Percentiles rank a stretch among this genome's conserved stretches.
Evolutionary conservation across 2,329 filamentous ascomycete genomes (phyloP).

Genomic region (Ophiostoma pallidulum): DNA sequence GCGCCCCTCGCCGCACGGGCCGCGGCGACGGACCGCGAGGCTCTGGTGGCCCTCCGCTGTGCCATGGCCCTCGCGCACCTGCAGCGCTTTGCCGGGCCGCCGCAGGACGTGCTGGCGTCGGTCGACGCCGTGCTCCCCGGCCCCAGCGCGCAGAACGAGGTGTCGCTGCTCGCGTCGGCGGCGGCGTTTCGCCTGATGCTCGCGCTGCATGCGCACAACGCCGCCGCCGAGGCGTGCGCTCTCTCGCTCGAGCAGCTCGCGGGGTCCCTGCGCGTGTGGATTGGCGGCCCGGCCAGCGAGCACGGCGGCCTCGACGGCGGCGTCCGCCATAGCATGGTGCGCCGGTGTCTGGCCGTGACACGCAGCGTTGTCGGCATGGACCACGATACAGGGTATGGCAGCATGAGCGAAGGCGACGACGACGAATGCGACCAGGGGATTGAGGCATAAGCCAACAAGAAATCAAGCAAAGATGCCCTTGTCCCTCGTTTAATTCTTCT

Average conservation of each 20-base stretch:
- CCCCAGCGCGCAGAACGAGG: slow-evolving; percentile 20
- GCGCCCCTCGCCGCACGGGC: slow-evolving; percentile 30
- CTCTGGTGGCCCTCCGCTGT: slow-evolving; percentile 48
- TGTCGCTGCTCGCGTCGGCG: slow-evolving; percentile 51
- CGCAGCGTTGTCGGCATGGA: slow-evolving; percentile 52
- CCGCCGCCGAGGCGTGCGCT: slow-evolving; percentile 38
- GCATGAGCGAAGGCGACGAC: slow-evolving; percentile 42
- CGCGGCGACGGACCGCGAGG: slow-evolving; percentile 38
- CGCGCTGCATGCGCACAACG: slow-evolving; percentile 37
- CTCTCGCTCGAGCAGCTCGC: slow-evolving; percentile 46
- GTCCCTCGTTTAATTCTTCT: neutral
- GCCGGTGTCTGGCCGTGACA: slow-evolving; percentile 45
- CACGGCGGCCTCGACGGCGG: slow-evolving; percentile 41
- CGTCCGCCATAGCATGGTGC: slow-evolving; percentile 44
- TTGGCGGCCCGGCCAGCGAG: slow-evolving; percentile 42
- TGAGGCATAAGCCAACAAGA: neutral
- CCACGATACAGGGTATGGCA: slow-evolving; percentile 48
- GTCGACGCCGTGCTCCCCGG: slow-evolving; percentile 41
- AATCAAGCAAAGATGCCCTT: no score
- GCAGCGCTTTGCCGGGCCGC: slow-evolving; percentile 33
- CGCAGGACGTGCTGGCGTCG: slow-evolving; percentile 35
- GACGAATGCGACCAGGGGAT: slow-evolving; percentile 16
- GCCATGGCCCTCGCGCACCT: slow-evolving; percentile 53
- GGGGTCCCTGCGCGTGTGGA: slow-evolving; percentile 51
- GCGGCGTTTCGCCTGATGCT: slow-evolving; percentile 51